Conservation (phyloP, 1,139 yeast genomes). For the Protomyces pachydermus region DNA sequence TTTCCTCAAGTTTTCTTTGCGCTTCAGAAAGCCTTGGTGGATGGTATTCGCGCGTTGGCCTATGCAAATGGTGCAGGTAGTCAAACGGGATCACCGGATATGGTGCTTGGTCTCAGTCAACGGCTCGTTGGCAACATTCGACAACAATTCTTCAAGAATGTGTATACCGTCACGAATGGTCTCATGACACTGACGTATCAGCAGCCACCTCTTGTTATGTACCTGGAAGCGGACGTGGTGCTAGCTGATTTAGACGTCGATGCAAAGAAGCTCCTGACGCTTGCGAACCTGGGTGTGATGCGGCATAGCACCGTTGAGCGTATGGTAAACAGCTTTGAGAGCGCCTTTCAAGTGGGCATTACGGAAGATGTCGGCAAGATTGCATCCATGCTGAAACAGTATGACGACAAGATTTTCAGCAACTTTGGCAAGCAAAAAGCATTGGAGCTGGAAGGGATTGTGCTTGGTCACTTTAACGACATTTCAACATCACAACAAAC, state of each 20-base stretch:
- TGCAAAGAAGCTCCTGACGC: slow-evolving; percentile 28
- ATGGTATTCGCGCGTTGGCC: slow-evolving; percentile 37
- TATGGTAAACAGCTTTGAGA: slow-evolving; percentile 49
- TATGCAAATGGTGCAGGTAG: slow-evolving; percentile 35
- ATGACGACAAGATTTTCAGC: slow-evolving; percentile 52
- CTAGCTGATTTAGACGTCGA: not conserved
- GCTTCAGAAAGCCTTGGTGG: slow-evolving; percentile 36
- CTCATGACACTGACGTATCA: slow-evolving; percentile 32
- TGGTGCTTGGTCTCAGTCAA: slow-evolving; percentile 50
- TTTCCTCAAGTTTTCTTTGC: slow-evolving; percentile 33
- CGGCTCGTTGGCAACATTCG: slow-evolving; percentile 46
- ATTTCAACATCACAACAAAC: slow-evolving; percentile 48
- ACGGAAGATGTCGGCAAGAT: slow-evolving; percentile 44
- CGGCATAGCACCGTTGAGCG: slow-evolving; percentile 47
- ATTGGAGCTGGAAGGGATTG: not conserved
- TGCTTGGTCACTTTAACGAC: slow-evolving; percentile 43
- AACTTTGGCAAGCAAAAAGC: slow-evolving; percentile 45
- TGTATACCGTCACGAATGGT: slow-evolving; percentile 39
- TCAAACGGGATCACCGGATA: slow-evolving; percentile 31
- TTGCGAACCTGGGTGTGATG: slow-evolving; percentile 52
- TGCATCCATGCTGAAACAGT: slow-evolving; percentile 45
- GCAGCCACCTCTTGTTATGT: not conserved
- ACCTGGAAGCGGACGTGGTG: not conserved
- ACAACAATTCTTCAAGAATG: slow-evolving; percentile 41
- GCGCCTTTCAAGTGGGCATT: slow-evolving; percentile 46